Base-by-base conservation (phyloP, 495 filamentous ascomycete species). In the Pseudomonodictys pantanalensis region DNA sequence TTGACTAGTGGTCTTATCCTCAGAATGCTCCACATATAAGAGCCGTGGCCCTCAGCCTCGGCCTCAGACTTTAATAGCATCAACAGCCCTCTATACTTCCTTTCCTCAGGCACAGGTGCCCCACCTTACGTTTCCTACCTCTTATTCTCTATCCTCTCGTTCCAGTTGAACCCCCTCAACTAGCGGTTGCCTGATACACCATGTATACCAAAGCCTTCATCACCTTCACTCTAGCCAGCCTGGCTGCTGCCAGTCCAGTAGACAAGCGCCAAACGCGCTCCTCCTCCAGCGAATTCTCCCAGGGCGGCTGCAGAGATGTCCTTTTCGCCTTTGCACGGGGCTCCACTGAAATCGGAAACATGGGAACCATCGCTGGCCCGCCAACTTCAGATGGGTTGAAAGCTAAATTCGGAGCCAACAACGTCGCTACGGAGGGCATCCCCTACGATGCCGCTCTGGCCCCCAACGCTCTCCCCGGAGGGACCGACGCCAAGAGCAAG, bases 311-410 rank as follows among this genome's bases (percentile, higher is more conserved):
- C 65, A 73, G 74, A n/a, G 62, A 68, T 23, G 71, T 80, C 24
- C 76, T 78, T 52, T 75, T 81, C 59, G 76, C 82, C 62, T 82
- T 73, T 52, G 80, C 81, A 17, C 78, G 77, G 52, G 77, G 77
- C 3, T 78, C 73, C 28, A 77, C 73, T 18, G 77, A 81, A 41
- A 45, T 69, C 9, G 81, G 80, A 42, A 83, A 84, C 68, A 75
- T 83, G 71, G 75, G 76, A 1, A 66, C 62, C 9, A 73, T 74
- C 0, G 71, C 72, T 26, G 77, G 77, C 10, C 77, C 77, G 0
- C 68, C 62, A 11, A 67, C 77, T 24, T 78, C 74, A 0, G 64
- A 70, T 33, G 68, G 58, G 22, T 62, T 79, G 0, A 76, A 66
- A 46, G 24, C 23, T 15, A 68, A 38, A 62, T 71, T 68, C 44